phyloP scores from a whole-genome alignment of 2,329 filamentous ascomycete species.

The Diaporthe citri region DNA sequence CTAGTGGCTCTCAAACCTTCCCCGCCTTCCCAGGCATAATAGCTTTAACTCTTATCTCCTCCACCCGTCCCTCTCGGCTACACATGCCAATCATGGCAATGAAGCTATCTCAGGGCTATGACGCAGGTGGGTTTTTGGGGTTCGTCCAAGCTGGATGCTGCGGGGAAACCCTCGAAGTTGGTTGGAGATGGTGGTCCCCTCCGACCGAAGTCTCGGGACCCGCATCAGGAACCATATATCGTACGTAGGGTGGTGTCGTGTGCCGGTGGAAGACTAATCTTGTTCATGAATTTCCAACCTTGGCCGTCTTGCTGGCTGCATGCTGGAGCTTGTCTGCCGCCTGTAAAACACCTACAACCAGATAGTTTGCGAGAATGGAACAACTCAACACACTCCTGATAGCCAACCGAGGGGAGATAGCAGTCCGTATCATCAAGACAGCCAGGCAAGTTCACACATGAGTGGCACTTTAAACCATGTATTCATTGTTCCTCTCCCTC shows the following conservation, averaged over 20 bases:
- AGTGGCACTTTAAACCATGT: too few species aligned
- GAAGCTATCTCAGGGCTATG: conserved; percentile 9
- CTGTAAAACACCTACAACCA: too few species aligned
- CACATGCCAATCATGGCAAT: not conserved
- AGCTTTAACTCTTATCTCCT: not conserved
- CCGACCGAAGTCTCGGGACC: conserved; percentile 8
- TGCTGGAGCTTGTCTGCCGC: not conserved
- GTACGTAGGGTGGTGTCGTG: too few species aligned
- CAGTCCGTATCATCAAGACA: conserved; percentile 65
- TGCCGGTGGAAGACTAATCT: not conserved
- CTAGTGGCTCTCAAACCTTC: not conserved
- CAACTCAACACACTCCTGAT: conserved; percentile 64
- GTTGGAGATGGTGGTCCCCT: not conserved
- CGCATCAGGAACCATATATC: not conserved
- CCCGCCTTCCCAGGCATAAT: not conserved
- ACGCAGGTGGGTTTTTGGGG: conserved; percentile 7
- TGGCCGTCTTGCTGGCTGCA: not conserved
- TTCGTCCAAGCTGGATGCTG: conserved; percentile 5
- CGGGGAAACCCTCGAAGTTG: not conserved
- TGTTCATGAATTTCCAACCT: not conserved
- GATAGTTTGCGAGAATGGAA: conserved; percentile 16
- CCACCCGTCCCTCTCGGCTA: not conserved
- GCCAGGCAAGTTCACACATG: conserved; percentile 14
- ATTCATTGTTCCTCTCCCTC: fast-evolving
- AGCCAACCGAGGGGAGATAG: conserved; percentile 72